Percentiles rank a stretch among this genome's conserved stretches.
phyloP scores from a whole-genome alignment of 2,329 filamentous ascomycete genomes.

The Alternaria conjuncta region DNA sequence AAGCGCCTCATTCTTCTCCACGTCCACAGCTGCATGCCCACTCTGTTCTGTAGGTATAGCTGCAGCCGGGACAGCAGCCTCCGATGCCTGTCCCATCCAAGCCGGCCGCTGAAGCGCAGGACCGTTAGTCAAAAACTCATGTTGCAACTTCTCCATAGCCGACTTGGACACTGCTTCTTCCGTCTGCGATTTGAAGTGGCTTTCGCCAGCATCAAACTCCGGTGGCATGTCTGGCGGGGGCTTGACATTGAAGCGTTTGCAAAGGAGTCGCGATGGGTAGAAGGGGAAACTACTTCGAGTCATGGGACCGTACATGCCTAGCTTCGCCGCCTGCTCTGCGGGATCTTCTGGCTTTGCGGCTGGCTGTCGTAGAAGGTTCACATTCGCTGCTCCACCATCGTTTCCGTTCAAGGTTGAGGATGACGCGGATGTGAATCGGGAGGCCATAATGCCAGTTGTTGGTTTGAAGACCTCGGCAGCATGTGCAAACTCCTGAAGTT shows the following conservation, averaged over 20 bases:
- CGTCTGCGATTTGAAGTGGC: conserved; percentile 27
- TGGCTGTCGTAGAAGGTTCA: conserved; percentile 54
- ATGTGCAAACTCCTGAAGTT: conserved; percentile 78
- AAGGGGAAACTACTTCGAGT: conserved; percentile 77
- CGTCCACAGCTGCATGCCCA: conserved; percentile 61
- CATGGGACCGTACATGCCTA: conserved; percentile 93
- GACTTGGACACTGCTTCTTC: conserved; percentile 61
- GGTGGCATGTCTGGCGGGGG: conserved; percentile 71
- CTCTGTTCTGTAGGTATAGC: conserved; percentile 2
- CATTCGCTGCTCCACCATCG: conserved; percentile 30
- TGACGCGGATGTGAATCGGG: conserved; percentile 76
- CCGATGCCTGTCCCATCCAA: conserved; percentile 30
- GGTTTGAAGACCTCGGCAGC: conserved; percentile 86
- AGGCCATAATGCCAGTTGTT: conserved; percentile 90
- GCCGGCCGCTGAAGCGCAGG: conserved; percentile 36
- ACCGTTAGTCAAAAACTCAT: conserved; percentile 38
- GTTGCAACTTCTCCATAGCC: conserved; percentile 54
- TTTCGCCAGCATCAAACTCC: conserved; percentile 47
- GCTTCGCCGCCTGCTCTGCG: conserved; percentile 81
- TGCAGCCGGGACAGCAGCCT: neutral
- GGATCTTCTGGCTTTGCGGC: conserved; percentile 71
- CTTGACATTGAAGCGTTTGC: conserved; percentile 91
- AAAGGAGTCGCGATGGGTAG: conserved; percentile 82
- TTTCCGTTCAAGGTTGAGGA: conserved; percentile 41
- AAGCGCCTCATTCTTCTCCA: conserved; percentile 78